Evolutionary conservation across 768 basidiomycete species (phyloP), one percentile per base, ranked within the genome.

Genomic region (Termitomyces sp.): DNA sequence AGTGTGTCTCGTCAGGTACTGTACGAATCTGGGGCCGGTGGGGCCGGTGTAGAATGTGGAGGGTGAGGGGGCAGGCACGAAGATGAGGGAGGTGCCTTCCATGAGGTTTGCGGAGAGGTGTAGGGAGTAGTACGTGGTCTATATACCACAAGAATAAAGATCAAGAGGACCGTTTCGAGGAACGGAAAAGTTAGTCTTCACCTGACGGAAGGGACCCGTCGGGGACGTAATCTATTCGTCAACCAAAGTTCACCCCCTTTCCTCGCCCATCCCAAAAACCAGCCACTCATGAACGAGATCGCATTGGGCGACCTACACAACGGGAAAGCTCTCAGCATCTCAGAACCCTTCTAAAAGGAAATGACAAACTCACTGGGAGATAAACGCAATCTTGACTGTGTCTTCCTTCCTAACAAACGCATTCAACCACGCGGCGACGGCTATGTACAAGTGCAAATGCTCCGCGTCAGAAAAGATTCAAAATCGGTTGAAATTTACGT

Each of bases 381-480:
- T 79, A 66, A 84, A 86, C 2, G 85, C 85, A 50, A 86, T 83
- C 61, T 83, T 81, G 46, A 86, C 81, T 7, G 84, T 74, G 64
- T 84, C 81, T 5, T 83, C 81, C 56, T 87, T 82, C 16, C 84
- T 76, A 5, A 86, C 78, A 63, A 87, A 82, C 4, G 85, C 79
- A 66, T 86, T 85, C 57, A 87, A 70, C 84, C 85, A 87, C 8
- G 82, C 75, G 4, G 81, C 82, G 55, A 87, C 83, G n/a, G 84
- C 85, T 78, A 66, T n/a, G n/a, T n/a, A n/a, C n/a, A n/a, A n/a
- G n/a, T n/a, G n/a, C n/a, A 35, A 65, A 54, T 22, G 6, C n/a
- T 18, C 53, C 11, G n/a, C 12, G 39, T 18, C 35, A n/a, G n/a
- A n/a, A n/a, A 62, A 44, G 38, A 64, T n/a, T n/a, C n/a, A n/a